These are phyloP conservation scores for Dittrichia graveolens DNA, from an alignment of 129 eudicot genomes.

Conservation along the genomic window DNA sequence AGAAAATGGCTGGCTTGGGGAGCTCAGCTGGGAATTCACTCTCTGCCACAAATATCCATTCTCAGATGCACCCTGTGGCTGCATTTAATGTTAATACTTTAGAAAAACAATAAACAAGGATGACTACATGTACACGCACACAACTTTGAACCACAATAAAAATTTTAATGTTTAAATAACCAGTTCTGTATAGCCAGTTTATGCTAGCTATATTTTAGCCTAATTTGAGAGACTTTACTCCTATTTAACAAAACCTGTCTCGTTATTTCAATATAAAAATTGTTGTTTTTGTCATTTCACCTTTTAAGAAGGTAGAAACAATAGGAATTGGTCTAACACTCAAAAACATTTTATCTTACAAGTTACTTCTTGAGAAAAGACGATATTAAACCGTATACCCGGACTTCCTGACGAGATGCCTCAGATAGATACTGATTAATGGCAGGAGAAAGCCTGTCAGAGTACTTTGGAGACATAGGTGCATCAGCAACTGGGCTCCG, in stretches of 20 bases:
- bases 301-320: not conserved
- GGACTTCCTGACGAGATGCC: slow-evolving; percentile 95
- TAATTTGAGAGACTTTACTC: no score
- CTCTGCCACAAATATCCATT: slow-evolving; percentile 97
- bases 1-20: slow-evolving; percentile 97
- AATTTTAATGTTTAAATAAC: no score
- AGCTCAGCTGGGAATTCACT: slow-evolving; percentile 91
- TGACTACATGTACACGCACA: no score
- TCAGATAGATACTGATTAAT: slow-evolving; percentile 90
- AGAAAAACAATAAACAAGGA: slow-evolving; percentile 6
- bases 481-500: slow-evolving; percentile 79
- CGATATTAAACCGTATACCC: slow-evolving; percentile 52
- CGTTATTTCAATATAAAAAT: no score
- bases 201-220: no score
- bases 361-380: slow-evolving; percentile 7
- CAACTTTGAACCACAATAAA: no score
- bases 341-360: not conserved
- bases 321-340: not conserved
- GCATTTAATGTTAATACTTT: slow-evolving; percentile 19
- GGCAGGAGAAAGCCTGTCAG: slow-evolving; percentile 98
- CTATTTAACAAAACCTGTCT: no score
- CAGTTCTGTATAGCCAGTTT: no score
- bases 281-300: not conserved
- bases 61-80: slow-evolving; percentile 93
- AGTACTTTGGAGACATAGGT: slow-evolving; percentile 85